Evolutionary conservation across 2,329 filamentous ascomycete species (phyloP), one percentile per base, ranked within the genome.

Genomic region (Huntiella omanensis): DNA sequence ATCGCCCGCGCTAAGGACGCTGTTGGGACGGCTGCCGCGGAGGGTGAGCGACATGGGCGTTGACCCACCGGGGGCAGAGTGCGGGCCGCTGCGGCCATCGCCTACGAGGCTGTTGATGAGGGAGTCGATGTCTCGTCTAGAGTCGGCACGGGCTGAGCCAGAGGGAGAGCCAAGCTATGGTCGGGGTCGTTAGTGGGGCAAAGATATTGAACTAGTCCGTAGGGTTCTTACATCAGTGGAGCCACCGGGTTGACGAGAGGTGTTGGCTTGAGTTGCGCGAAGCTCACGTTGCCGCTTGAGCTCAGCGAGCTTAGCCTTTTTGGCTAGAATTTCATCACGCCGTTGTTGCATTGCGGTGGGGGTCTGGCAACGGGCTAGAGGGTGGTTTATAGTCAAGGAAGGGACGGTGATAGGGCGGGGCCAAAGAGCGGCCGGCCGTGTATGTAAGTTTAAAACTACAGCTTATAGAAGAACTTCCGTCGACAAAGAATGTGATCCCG

Each of bases 271-370:
- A 59, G 73, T 83, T 53, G 83, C 75, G 50, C 87, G 75, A 55
- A 88, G 67, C 61, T 92, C 86, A 55, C 91, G 76, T 65, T 95
- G 86, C 52, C 83, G 77, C 67, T 94, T 95, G 53, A 98, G 73
- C 71, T 96, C 91, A 43, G 84, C 87, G 56, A 98, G 84, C 70
- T 91, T 95, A 52, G 87, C 88, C 69, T 84, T 88, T 68, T 98
- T 98, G 55, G 86, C 87, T 56, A 91, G 69, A 55, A 98, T 94
- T 69, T 98, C 91, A 69, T 94, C 86, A 68, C 85, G 82, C 56
- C 87, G 81, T 70, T 87, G 80, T 65, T 80, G 76, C 70, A 50
- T 50, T 33, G 11, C 43, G 15, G 22, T 7, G 17, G 19, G 12
- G 43, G 34, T 36, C 22, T 28, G 22, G 22, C 22, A 10, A 10